Base-by-base conservation (phyloP, 176 grass and related monocot species). In the Lolium rigidum region DNA sequence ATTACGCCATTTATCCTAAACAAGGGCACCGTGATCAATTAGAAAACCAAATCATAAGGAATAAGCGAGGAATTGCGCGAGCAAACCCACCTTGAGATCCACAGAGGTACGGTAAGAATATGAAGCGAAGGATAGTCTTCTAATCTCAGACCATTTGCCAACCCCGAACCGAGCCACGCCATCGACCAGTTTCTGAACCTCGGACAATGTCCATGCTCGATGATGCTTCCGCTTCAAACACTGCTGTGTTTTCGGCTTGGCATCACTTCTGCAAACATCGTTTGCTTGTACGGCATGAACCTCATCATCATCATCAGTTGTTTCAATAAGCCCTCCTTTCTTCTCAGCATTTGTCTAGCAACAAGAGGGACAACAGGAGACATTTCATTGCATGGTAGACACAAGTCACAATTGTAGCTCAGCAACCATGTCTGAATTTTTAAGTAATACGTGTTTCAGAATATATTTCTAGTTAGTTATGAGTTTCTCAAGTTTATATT, bases 141-240 rank as follows among this genome's bases (percentile, higher is more conserved):
- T 89, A 72, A 99, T 99, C 90, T 99, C 94, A 70, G 97, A 97
- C 97, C 97, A 99, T 79, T 95, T 99, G 44, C 97, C 97, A 86
- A 90, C 83, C 56, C 97, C 97, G 56, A 80, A 94, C 68, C 71
- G 85, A n/a, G 97, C 90, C 35, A 99, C 97, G 28, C 97, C 97
- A 72, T 99, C 94, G 57, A 99, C 97, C 87, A 99, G 73, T 68
- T 94, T 99, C 76, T 87, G 61, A 85, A 99, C 94, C 92, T 99
- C 97, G 10, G 77, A 88, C 9, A 99, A 81, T 52, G 97, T 97
- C 97, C 97, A 99, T 67, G 97, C 97, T 74, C 92, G 87, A 69
- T 99, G 97, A 71, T 99, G 97, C 90, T 97, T 99, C 85, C 97
- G 92, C 12, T 89, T 97, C 26, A 68, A 62, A 78, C 69, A 74